These are phyloP conservation scores for Herpetomonas muscarum DNA, from an alignment of 208 protist genomes.

Conservation along the genomic window DNA sequence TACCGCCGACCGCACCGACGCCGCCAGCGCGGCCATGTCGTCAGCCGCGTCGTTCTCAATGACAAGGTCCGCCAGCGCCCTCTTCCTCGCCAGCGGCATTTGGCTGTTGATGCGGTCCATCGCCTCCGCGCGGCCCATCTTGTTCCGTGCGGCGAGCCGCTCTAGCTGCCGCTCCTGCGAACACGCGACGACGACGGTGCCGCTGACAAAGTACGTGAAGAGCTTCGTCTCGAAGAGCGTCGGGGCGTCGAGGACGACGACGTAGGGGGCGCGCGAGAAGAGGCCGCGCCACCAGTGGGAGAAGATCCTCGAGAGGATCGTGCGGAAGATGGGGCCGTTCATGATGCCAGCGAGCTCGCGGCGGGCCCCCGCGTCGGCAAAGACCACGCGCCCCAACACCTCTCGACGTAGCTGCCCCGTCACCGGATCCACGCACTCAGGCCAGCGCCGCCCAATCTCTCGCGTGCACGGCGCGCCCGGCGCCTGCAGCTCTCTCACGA, in stretches of 20 bases:
- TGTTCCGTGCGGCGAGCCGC: slow-evolving; percentile 55
- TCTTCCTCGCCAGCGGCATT: slow-evolving; percentile 75
- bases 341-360: slow-evolving; percentile 67
- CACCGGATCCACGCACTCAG: slow-evolving; percentile 46
- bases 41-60: slow-evolving; percentile 63
- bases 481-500: slow-evolving; percentile 77
- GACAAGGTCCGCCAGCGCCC: slow-evolving; percentile 56
- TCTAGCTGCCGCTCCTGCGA: slow-evolving; percentile 52
- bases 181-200: slow-evolving; percentile 61
- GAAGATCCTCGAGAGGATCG: slow-evolving; percentile 47
- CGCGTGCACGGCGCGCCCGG: slow-evolving; percentile 49
- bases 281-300: slow-evolving; percentile 56
- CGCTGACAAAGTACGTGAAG: slow-evolving; percentile 73
- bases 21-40: slow-evolving; percentile 25
- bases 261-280: slow-evolving; percentile 10
- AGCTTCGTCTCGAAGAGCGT: slow-evolving; percentile 83
- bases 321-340: slow-evolving; percentile 72
- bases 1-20: slow-evolving; percentile 33
- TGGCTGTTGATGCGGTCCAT: slow-evolving; percentile 61
- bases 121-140: slow-evolving; percentile 38
- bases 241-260: slow-evolving; percentile 86
- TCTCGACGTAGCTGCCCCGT: slow-evolving; percentile 66
- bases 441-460: slow-evolving; percentile 68
- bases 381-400: slow-evolving; percentile 70
- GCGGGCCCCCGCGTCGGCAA: slow-evolving; percentile 52